Evolutionary conservation across 176 grass and related monocot species (phyloP).

Genomic region (Typha latifolia): DNA sequence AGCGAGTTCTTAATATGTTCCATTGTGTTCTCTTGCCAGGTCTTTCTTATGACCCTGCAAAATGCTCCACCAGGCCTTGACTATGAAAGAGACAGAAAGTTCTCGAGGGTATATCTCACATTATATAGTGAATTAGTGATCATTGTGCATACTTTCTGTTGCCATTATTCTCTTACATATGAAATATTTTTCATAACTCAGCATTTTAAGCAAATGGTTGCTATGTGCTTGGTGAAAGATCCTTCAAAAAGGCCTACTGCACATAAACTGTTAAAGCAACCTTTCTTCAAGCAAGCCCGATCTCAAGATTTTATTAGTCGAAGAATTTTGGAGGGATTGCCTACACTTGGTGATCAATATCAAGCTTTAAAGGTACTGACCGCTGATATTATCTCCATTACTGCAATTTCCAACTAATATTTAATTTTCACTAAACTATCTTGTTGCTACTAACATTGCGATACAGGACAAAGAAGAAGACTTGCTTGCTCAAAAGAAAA

Average conservation of each 20-base stretch:
- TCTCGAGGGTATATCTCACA: conserved; percentile 59
- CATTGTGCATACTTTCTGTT: not conserved
- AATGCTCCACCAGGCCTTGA: conserved; percentile 89
- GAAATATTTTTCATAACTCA: conserved; percentile 5
- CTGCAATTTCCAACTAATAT: not conserved
- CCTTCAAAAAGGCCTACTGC: conserved; percentile 74
- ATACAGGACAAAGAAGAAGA: conserved; percentile 78
- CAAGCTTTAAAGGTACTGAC: conserved; percentile 63
- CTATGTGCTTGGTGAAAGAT: conserved; percentile 94
- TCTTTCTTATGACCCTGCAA: conserved; percentile 91
- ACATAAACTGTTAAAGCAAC: conserved; percentile 68
- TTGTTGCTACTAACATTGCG: not conserved
- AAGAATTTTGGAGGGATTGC: conserved; percentile 87
- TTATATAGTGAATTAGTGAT: not conserved
- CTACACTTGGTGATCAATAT: conserved; percentile 68
- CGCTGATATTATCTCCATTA: not conserved
- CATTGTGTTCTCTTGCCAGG: conserved; percentile 32
- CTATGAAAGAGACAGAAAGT: conserved; percentile 75
- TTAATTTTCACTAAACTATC: conserved; percentile 14
- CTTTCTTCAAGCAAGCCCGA: conserved; percentile 94
- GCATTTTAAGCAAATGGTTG: conserved; percentile 89
- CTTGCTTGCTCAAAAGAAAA: conserved; percentile 97
- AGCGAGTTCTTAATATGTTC: not conserved
- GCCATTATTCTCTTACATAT: too few relatives aligned
- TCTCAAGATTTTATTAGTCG: conserved; percentile 64